Base-by-base conservation (phyloP, 2,329 filamentous ascomycete species). In the Neofusicoccum ribis region DNA sequence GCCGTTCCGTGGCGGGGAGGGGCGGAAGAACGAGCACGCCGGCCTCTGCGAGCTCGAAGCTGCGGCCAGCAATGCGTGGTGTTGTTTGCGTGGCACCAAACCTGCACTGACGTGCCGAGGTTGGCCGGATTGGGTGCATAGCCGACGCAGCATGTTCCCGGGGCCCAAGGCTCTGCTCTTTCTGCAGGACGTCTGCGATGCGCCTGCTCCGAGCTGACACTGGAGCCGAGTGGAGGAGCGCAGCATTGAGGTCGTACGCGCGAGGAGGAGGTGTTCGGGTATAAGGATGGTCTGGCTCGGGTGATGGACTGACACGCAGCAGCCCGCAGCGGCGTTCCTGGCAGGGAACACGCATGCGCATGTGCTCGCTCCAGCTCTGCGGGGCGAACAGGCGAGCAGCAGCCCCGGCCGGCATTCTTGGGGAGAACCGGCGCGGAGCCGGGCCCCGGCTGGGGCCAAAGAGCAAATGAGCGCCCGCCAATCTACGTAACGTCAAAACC, bases 331-430 rank as follows among this genome's bases (percentile, higher is more conserved):
- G 23, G 23, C 56, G 52, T 58, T 43, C 52, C 39, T 44, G 37
- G 37, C 52, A 44, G n/a, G n/a, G 50, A 54, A 54, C 20, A 34
- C 23, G n/a, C 12, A 23, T 23, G 23, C 23, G 23, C 23, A 23
- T 23, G 23, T 23, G 23, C 23, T 23, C 23, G 23, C 23, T 23
- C 23, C 23, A 23, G 23, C 14, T 58, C 36, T 58, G 54, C 54
- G 54, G 54, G 54, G 54, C 14, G 37, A n/a, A 36, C 54, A 14
- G 52, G 14, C 20, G 52, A 47, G 56, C 39, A 59, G 39, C 23
- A 34, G 54, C 39, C 54, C 51, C 39, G 37, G 39, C 39, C 54
- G 89, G 74, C 61, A 77, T 77, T 8, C 71, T 72, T 41, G 46
- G 46, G 46, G 59, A 49, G 44, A 39, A 15, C 34, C 23, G 43